Conservation (phyloP, 495 filamentous ascomycete species). For the Chaetomium tenue region DNA sequence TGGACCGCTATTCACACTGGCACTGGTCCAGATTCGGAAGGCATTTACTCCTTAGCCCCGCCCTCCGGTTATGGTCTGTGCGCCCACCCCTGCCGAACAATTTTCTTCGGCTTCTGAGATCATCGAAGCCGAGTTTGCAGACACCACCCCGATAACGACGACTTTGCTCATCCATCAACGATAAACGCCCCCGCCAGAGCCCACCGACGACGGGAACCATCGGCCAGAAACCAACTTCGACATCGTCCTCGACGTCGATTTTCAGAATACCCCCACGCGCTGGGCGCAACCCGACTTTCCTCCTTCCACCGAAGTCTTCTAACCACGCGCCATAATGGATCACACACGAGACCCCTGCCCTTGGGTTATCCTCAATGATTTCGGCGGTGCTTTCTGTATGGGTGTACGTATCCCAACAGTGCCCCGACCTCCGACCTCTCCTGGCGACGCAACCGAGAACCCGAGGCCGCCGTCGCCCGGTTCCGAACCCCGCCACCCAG, state of each 20-base stretch:
- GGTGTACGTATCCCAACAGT: conserved; percentile 66
- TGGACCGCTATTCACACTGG: no score
- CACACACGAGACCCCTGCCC: conserved; percentile 88
- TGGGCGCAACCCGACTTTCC: background rate
- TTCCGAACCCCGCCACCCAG: background rate
- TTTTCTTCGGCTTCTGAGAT: conserved; percentile 25
- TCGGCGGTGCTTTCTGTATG: conserved; percentile 97
- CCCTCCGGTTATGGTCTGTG: no score
- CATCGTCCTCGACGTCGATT: no score
- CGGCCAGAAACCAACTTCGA: background rate
- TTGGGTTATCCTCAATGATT: conserved; percentile 94
- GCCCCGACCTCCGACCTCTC: background rate
- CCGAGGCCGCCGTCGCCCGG: background rate
- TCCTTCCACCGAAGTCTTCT: background rate
- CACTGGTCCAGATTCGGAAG: no score
- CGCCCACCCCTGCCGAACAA: conserved; percentile 15
- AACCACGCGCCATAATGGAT: conserved; percentile 59
- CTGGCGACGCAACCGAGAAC: background rate
- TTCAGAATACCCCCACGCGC: background rate
- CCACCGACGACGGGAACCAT: background rate
- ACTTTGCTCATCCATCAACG: conserved; percentile 9
- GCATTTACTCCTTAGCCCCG: no score
- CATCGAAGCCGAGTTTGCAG: conserved; percentile 17
- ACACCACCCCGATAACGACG: conserved; percentile 17
- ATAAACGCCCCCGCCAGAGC: background rate